Percentiles rank a stretch among this genome's conserved stretches.
Evolutionary conservation across 2,329 filamentous ascomycete genomes (phyloP).

Genomic region (Aspergillus sclerotialis): DNA sequence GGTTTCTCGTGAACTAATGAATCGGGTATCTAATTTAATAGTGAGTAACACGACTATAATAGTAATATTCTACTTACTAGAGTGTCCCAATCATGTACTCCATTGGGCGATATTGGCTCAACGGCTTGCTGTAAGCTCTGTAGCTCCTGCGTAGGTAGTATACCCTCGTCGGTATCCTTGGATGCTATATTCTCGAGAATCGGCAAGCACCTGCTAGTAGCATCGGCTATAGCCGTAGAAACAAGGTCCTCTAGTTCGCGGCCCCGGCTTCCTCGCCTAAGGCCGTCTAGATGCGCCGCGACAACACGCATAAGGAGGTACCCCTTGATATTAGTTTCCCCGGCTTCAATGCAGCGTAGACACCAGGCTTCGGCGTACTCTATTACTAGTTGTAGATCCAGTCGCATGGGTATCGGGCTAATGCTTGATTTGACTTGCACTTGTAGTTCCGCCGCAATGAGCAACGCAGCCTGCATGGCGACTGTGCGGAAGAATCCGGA

Average conservation of each 20-base stretch:
- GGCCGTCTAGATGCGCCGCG: slow-evolving; percentile 36
- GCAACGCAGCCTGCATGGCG: slow-evolving; percentile 12
- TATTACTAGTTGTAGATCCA: slow-evolving; percentile 25
- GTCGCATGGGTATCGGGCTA: slow-evolving; percentile 17
- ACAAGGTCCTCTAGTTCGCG: slow-evolving; percentile 27
- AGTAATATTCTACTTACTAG: too few species aligned
- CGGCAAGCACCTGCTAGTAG: slow-evolving; percentile 14
- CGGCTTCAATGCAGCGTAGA: slow-evolving; percentile 36
- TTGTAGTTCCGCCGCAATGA: slow-evolving; percentile 20
- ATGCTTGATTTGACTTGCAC: slow-evolving; percentile 21
- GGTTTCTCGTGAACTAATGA: too few species aligned
- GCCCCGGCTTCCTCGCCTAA: slow-evolving; percentile 35
- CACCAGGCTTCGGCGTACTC: slow-evolving; percentile 40
- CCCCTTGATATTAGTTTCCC: slow-evolving; percentile 52
- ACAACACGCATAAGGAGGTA: slow-evolving; percentile 39
- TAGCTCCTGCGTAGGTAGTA: too few species aligned
- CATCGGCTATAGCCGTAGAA: slow-evolving; percentile 32
- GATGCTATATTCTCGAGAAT: slow-evolving; percentile 21
- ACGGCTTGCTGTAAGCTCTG: too few species aligned
- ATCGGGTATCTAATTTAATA: too few species aligned
- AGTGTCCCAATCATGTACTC: too few species aligned
- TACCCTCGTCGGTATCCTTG: too few species aligned
- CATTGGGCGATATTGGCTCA: too few species aligned
- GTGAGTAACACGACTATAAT: too few species aligned
- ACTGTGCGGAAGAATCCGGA: slow-evolving; percentile 20